Base-by-base conservation (phyloP, 2,329 filamentous ascomycete genomes). In the Penicillium sp. region DNA sequence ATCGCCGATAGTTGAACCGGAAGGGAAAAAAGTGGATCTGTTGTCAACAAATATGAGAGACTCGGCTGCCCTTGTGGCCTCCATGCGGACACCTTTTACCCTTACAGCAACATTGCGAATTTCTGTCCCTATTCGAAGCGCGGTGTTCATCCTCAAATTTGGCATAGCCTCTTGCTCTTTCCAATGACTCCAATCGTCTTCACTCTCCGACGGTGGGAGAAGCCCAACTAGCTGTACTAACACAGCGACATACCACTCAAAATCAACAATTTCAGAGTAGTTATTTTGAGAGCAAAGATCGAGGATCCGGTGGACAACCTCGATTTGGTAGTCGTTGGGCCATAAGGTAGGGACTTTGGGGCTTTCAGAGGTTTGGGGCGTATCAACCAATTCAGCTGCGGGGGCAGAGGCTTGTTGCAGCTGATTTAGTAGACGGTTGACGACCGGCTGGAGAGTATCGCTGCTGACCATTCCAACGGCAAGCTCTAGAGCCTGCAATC, bases 241-340 rank as follows among this genome's bases (percentile, higher is more conserved):
- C 26, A 95, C 81, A 57, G 93, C 87, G 57, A 97, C 85, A 67
- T 97, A 97, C 93, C 93, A 98, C 58, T 96, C 91, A 66, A 98
- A 98, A 65, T 98, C 91, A 45, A 78, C 74, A 42, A 98, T 76
- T 62, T 89, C 88, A 34, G 80, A 79, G 66, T 97, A 98, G 53
- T 89, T 95, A 57, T 90, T 85, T 56, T 83, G 82, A 8, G 88
- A 87, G 67, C 91, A 97, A 82, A 98, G 95, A 53, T 84, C 82
- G 10, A 97, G 68, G 53, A 97, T 88, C 52, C 87, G 81, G 49
- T 79, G 78, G 45, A 97, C 88, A 19, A 96, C 88, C 60, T 87
- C 87, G 33, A 83, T 74, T 45, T 84, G 84, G 67, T 97, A 98
- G 56, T 95, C 88, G 53, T 90, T 84, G 0, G 93, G 89, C 7